phyloP scores from a whole-genome alignment of 108 stramenopile species.

The Skeletonema potamos region DNA sequence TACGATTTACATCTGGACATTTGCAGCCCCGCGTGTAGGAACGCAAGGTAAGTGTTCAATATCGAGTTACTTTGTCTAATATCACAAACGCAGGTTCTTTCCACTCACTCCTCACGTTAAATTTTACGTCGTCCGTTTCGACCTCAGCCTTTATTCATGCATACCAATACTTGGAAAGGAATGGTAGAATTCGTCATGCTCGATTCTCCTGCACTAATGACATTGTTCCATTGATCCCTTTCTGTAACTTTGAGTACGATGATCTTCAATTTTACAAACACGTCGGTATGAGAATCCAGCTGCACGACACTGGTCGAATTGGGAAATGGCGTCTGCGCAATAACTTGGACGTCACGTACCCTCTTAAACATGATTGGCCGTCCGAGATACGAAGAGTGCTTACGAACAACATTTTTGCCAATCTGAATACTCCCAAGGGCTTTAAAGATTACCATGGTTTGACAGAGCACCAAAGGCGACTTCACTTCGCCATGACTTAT shows the following conservation, averaged over 20 bases:
- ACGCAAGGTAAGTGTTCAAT: background rate
- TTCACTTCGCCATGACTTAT: slow-evolving; percentile 22
- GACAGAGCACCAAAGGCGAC: slow-evolving; percentile 17
- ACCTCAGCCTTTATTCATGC: slow-evolving; percentile 22
- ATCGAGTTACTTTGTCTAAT: too few relatives aligned
- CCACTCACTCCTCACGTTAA: background rate
- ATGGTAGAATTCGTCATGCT: slow-evolving; percentile 22
- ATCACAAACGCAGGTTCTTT: too few relatives aligned
- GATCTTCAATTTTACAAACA: slow-evolving; percentile 5
- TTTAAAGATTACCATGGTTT: slow-evolving; percentile 10
- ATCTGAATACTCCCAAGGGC: slow-evolving; percentile 13
- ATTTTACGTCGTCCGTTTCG: background rate
- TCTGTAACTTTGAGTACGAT: slow-evolving; percentile 19
- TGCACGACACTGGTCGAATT: slow-evolving; percentile 17
- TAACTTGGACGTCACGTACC: slow-evolving; percentile 22
- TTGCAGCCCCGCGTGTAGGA: slow-evolving; percentile 32
- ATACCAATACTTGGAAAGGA: slow-evolving; percentile 20
- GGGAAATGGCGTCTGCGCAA: slow-evolving; percentile 14
- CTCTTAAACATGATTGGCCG: slow-evolving; percentile 6
- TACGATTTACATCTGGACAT: slow-evolving; percentile 18
- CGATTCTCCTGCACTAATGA: slow-evolving; percentile 15
- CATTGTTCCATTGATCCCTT: slow-evolving; percentile 12
- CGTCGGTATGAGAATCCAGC: slow-evolving; percentile 15
- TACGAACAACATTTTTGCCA: slow-evolving; percentile 23
- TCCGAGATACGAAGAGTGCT: slow-evolving; percentile 3